Evolutionary conservation across 805 yeast genomes (phyloP), one percentile per base, ranked within the genome.

Genomic region (Ogataea paradorogensis): DNA sequence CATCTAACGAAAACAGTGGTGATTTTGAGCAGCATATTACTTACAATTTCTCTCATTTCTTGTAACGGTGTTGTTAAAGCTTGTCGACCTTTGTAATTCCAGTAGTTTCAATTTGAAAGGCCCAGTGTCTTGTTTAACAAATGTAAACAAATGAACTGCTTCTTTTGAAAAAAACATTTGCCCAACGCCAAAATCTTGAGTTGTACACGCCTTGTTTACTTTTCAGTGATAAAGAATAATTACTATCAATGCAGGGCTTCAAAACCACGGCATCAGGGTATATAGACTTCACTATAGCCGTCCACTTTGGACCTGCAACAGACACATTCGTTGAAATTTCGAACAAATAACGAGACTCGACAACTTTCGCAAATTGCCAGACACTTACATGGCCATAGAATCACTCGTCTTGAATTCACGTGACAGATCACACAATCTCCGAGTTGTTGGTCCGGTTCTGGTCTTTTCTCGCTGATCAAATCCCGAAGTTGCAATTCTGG

Each of bases 351-450:
- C 13, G 84, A 76, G 9, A 80, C 66, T 13, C 97, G 71, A 56
- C 97, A 90, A 18, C 76, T 73, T 48, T 89, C 96, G 61, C 97
- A 90, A 5, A 90, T 69, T 0, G 95, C 89, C 40, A 90, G 76
- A 60, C 97, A 90, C 51, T 79, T 76, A 58, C 97, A 90, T 0
- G 97, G 97, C 97, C 97, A 90, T 3, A 91, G 67, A 7, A 90
- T 80, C 29, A 90, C 76, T 42, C 82, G 84, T 48, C 96, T 70
- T 5, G 79, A 74, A 42, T 82, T 78, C 5, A 73, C 70, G 50
- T 84, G 91, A 58, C 97, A 90, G 2, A 90, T 82, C 6, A 86
- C 95, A 62, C 97, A 89, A 5, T 68, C 66, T 5, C 67, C 65
- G 10, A 76, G 48, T 7, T 51, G 53, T 9, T 40, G 28, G 10